Evolutionary conservation across 176 grass and related monocot species (phyloP), one percentile per base, ranked within the genome.

Genomic region (Areca catechu): DNA sequence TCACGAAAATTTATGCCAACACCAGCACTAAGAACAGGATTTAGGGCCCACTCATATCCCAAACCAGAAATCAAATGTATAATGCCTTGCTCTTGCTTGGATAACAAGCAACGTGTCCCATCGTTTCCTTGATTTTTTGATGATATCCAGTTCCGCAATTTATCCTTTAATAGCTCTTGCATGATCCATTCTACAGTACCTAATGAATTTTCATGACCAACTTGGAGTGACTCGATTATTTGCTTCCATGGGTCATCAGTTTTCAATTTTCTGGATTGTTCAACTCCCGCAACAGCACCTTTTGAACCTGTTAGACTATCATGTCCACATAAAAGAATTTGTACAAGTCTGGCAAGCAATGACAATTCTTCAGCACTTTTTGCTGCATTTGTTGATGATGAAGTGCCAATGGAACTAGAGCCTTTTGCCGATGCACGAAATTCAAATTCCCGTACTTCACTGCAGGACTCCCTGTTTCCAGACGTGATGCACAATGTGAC

Each of bases 1-100:
- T 98, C 94, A 61, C 94, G 83, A n/a, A 92, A 92, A 78, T 98
- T 98, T 88, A 98, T 73, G 63, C 81, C 84, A 65, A 98, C 73
- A 23, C 81, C 88, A 48, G 58, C 60, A 69, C 66, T 65, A 53
- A 93, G 77, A 63, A 98, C 68, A 61, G 81, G 72, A 78, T 67
- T 71, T 29, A 98, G 60, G 19, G 78, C 94, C 94, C 94, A 98
- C 59, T 89, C 79, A 62, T 85, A 98, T 64, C 94, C 94, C 75
- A 98, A 72, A 10, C 78, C 88, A 76, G 88, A 73, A 18, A 93
- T 80, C 21, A 90, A 82, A 80, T 98, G 93, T 72, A 98, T 89
- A 60, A 98, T 80, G 56, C 88, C 88, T 72, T 88, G 83, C 7
- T 89, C 94, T 76, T 89, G 66, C 76, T 86, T 98, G 48, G 94